Conservation (phyloP, 192 early-diverging fungal species). For the Backusella circina region DNA sequence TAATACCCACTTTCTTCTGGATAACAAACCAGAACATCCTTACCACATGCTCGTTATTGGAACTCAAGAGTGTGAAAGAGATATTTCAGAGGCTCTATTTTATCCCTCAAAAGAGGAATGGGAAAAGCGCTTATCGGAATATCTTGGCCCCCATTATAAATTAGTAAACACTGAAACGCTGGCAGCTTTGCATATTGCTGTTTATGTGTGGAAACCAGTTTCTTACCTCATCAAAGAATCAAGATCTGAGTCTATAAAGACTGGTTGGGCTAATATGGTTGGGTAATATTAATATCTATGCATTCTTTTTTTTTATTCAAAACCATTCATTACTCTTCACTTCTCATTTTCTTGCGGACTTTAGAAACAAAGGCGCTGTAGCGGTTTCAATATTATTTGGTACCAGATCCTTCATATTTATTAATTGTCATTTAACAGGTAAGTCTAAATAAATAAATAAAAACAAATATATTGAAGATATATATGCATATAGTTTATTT, state of each 20-base stretch:
- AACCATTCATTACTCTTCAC: neutral
- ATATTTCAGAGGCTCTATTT: conserved; percentile 46
- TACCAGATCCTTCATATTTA: conserved; percentile 42
- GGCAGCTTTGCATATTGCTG: conserved; percentile 48
- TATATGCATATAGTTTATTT: neutral
- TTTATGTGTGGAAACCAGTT: conserved; percentile 47
- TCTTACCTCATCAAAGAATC: conserved; percentile 31
- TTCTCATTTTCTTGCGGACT: neutral
- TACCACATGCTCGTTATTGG: conserved; percentile 53
- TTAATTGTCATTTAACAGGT: conserved; percentile 51
- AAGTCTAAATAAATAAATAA: neutral
- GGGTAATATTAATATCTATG: conserved; percentile 13
- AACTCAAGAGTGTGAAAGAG: conserved; percentile 55
- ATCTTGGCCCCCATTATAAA: conserved; percentile 40
- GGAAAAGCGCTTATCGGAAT: conserved; percentile 37
- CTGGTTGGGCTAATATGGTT: conserved; percentile 33
- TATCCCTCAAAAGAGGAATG: conserved; percentile 48
- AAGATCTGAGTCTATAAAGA: conserved; percentile 22
- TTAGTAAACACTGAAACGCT: conserved; percentile 48
- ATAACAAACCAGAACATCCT: conserved; percentile 25
- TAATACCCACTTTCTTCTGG: neutral
- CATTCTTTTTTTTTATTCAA: neutral
- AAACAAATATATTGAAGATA: neutral
- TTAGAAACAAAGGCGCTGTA: conserved; percentile 49
- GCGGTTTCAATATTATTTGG: conserved; percentile 48